Conservation (phyloP, 768 basidiomycete genomes). For the Lyophyllum semitale region DNA sequence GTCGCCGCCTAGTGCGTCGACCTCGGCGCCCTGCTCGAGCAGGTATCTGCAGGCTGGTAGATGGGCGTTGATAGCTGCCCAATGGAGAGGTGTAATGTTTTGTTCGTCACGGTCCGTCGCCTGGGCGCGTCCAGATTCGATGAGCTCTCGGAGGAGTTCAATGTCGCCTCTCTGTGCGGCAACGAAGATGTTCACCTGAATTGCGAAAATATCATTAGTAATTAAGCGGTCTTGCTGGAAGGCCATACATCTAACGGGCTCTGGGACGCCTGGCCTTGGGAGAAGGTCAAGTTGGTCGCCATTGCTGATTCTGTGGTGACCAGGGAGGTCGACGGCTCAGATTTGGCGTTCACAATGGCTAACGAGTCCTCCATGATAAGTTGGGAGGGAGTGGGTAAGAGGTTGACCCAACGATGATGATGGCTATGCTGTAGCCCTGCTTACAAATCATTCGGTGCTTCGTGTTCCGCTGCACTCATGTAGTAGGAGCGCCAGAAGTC, state of each 20-base stretch:
- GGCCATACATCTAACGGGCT: conserved; percentile 38
- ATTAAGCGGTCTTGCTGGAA: not conserved
- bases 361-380: conserved; percentile 38
- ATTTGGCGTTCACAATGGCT: conserved; percentile 44
- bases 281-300: conserved; percentile 47
- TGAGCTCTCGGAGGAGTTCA: conserved; percentile 56
- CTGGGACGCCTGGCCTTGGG: conserved; percentile 41
- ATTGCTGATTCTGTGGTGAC: conserved; percentile 49
- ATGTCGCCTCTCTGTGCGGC: conserved; percentile 90
- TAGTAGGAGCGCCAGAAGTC: no score
- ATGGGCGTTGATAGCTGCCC: conserved; percentile 98
- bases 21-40: conserved; percentile 90
- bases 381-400: conserved; percentile 1
- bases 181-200: conserved; percentile 69
- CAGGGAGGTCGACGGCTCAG: conserved; percentile 49
- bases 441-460: conserved; percentile 1
- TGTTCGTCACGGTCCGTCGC: conserved; percentile 84
- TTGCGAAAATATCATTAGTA: not conserved
- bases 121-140: conserved; percentile 69
- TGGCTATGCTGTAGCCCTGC: not conserved
- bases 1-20: conserved; percentile 94
- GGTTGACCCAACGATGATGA: not conserved
- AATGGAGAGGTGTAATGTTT: conserved; percentile 94
- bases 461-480: no score
- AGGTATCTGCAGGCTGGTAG: conserved; percentile 85